Base-by-base conservation (phyloP, 2,329 filamentous ascomycete genomes). In the Trichoderma sp. region DNA sequence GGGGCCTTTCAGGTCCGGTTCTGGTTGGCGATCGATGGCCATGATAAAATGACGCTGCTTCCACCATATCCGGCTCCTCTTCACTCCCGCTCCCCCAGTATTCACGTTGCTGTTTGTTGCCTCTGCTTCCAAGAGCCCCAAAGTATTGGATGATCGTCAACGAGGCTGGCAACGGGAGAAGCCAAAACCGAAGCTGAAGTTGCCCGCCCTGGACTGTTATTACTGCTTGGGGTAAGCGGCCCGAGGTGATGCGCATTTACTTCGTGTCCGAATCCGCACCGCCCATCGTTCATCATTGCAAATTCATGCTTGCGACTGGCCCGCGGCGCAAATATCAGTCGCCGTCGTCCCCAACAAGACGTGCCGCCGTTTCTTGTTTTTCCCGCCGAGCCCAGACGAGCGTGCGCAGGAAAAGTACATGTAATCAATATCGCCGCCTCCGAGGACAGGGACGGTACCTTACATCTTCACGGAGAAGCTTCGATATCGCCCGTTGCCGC, bases 311-410 rank as follows among this genome's bases (percentile, higher is more conserved):
- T 39, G 21, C 52, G 21, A 54, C 54, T 55, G 54, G 34, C 59
- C 41, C 39, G 59, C 59, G 48, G 59, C 59, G 59, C 59, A 62
- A 55, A 34, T 55, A 62, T 62, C 59, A 62, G 50, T 62, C 59
- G 44, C 59, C n/a, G 44, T 47, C 41, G 50, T 54, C 41, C 59
- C 48, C 48, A 55, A 62, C 50, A 55, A 62, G 43, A n/a, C 41
- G 24, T 34, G 59, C 59, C 26, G 21, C 39, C 34, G 15, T 19
- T 24, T 56, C 19, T 43, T 50, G 19, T 43, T 41, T 52, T 24
- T 24, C 52, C 34, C 26, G 30, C 47, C 17, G 47, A 28, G 39
- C 34, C 34, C 30, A 19, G 17, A 52, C 24, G 48, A 52, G n/a
- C n/a, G 47, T 52, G 58, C 39, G 28, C 15, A 12, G 14, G 12